A percentile compares a stretch with the other conserved stretches of the same genome.
Evolutionary conservation across 2,329 filamentous ascomycete species (phyloP).

Genomic region (Claviceps cyperi): DNA sequence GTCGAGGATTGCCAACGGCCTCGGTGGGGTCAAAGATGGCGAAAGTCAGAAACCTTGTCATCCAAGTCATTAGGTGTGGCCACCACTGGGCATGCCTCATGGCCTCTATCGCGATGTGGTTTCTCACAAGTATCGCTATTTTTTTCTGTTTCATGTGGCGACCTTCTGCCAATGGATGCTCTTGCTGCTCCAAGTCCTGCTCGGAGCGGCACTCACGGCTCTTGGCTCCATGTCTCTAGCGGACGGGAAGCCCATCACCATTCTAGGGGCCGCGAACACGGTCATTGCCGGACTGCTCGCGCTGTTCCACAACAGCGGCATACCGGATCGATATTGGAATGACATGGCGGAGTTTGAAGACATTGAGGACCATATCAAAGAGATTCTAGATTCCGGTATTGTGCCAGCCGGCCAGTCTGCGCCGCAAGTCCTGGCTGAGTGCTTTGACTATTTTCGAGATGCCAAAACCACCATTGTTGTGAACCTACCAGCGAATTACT

Average conservation of each 20-base stretch:
- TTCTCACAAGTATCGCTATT: constrained; percentile 27
- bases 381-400: constrained; percentile 33
- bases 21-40: constrained; percentile 31
- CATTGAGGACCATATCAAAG: constrained; percentile 35
- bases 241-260: constrained; percentile 28
- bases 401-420: constrained; percentile 26
- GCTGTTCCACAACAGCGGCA: constrained; percentile 37
- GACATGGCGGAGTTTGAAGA: constrained; percentile 34
- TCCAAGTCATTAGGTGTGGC: constrained; percentile 28
- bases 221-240: constrained; percentile 28
- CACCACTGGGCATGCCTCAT: constrained; percentile 30
- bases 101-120: constrained; percentile 37
- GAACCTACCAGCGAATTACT: constrained; percentile 31
- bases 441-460: constrained; percentile 29
- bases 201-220: constrained; percentile 34
- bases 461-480: constrained; percentile 32
- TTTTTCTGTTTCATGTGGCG: constrained; percentile 29
- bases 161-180: constrained; percentile 29
- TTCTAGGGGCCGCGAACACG: constrained; percentile 36
- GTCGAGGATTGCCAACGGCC: constrained; percentile 30
- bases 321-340: constrained; percentile 36
- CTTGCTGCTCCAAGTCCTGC: constrained; percentile 33
- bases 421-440: constrained; percentile 32
- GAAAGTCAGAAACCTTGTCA: constrained; percentile 29
- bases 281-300: constrained; percentile 34